A percentile compares a stretch with the other conserved stretches of the same genome.
phyloP scores from a whole-genome alignment of 2,329 filamentous ascomycete species.

The Epichloe scottii region DNA sequence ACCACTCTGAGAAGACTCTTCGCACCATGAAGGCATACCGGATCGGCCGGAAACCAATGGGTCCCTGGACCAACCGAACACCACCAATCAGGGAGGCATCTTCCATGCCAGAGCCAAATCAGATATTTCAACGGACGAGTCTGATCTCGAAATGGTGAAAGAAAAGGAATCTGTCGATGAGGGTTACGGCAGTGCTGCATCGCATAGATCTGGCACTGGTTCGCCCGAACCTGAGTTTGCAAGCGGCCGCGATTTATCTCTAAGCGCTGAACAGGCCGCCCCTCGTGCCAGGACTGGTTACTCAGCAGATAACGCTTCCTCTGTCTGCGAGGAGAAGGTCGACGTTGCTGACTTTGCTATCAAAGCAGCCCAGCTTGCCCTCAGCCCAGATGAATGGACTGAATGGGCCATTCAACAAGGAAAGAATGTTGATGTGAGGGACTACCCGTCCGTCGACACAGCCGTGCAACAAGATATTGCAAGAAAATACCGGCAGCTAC shows the following conservation, averaged over 20 bases:
- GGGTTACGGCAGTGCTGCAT: slow-evolving; percentile 7
- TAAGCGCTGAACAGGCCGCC: background rate
- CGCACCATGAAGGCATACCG: slow-evolving; percentile 46
- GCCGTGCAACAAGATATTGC: slow-evolving; percentile 42
- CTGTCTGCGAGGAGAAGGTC: background rate
- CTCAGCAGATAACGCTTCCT: background rate
- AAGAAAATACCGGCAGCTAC: slow-evolving; percentile 41
- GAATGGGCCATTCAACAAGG: slow-evolving; percentile 24
- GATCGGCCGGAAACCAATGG: slow-evolving; percentile 41
- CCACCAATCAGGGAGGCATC: slow-evolving; percentile 45
- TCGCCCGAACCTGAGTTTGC: slow-evolving; percentile 3
- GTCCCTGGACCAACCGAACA: slow-evolving; percentile 44
- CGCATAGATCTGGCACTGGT: slow-evolving; percentile 3
- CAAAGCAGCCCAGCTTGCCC: slow-evolving; percentile 1
- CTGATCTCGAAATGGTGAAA: slow-evolving; percentile 5
- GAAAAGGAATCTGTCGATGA: slow-evolving; percentile 8
- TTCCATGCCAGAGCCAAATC: slow-evolving; percentile 5
- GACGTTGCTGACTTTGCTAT: background rate
- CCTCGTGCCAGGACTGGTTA: slow-evolving; percentile 2
- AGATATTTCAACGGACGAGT: slow-evolving; percentile 7
- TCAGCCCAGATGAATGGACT: slow-evolving; percentile 17
- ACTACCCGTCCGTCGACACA: slow-evolving; percentile 41
- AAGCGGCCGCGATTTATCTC: background rate
- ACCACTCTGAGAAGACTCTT: slow-evolving; percentile 41
- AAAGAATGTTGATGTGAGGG: slow-evolving; percentile 19